Percentiles rank a stretch among this genome's conserved stretches.
phyloP scores from a whole-genome alignment of 306 rosid species.

The Malus orientalis region DNA sequence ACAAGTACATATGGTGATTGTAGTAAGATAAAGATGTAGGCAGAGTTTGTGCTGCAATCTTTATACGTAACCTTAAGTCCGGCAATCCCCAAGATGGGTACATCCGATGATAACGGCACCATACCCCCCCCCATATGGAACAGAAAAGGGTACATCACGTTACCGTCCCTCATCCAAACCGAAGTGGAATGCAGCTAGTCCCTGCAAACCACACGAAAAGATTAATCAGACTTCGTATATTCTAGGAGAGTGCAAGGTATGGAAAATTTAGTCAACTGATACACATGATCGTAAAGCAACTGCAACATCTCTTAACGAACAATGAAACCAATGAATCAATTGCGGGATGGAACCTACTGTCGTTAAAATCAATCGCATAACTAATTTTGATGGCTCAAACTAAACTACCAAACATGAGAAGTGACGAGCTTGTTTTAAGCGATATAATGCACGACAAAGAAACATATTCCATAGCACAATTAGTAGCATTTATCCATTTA shows the following conservation, averaged over 20 bases:
- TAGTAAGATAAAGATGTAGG: not conserved
- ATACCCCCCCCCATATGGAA: not conserved
- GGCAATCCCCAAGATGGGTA: not conserved
- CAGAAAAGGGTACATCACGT: not conserved
- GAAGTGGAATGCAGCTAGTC: conserved; percentile 37
- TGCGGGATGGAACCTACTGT: not conserved
- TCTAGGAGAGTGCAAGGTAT: not conserved
- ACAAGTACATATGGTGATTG: not conserved
- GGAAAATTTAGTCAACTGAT: not conserved
- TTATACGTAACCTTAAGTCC: not conserved
- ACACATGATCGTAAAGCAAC: not conserved
- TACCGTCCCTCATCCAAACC: not conserved
- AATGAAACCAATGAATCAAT: not conserved
- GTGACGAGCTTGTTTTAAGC: not conserved
- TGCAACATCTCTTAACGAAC: not conserved
- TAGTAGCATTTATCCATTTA: not conserved
- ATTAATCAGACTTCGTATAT: not conserved
- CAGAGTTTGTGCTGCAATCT: not conserved
- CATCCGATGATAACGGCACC: not conserved
- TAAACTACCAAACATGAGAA: not conserved
- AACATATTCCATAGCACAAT: not conserved
- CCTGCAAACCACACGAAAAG: conserved; percentile 38
- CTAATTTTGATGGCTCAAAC: not conserved
- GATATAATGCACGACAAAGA: not conserved
- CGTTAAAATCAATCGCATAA: not conserved